Base-by-base conservation (phyloP, 2,329 filamentous ascomycete genomes). In the Exophiala mesophila region DNA sequence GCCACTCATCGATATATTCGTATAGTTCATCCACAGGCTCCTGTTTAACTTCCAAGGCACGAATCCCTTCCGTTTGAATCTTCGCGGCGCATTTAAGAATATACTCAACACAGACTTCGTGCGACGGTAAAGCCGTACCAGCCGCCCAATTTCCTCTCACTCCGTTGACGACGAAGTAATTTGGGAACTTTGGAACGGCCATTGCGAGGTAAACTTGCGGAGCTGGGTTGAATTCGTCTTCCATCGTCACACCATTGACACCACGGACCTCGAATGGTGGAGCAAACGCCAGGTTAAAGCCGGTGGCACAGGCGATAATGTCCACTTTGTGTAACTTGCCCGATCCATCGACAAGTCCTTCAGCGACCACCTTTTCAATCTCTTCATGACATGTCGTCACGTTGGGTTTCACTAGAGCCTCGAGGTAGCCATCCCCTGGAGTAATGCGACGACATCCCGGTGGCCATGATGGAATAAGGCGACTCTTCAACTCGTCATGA, bases 41-140 rank as follows among this genome's bases (percentile, higher is more conserved):
- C 23, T 28, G 46, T 12, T 52, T 53, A 3, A 57, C 53, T n/a
- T 42, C 44, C 54, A 66, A 59, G 1, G 60, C 23, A 12, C 55
- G 49, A 39, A 65, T 62, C 20, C 58, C 57, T 16, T 66, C 62
- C 3, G 58, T 55, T 39, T 65, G 61, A 42, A 65, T 63, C 47
- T 64, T 64, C 7, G 39, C 41, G 8, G 59, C 45, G 17, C 59
- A 63, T 30, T 55, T 36, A 1, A 62, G 59, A 41, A 64, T 57
- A 35, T 66, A 65, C 17, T 63, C 60, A 7, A 62, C 45, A 8
- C 39, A 49, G 30, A 48, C 56, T 19, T 46, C 47, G 28, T 58
- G 44, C 5, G 30, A 44, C 21, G 48, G 41, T 8, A 57, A 29
- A 3, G 58, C 28, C 8, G 50, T 66, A 15, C 41, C 41, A 18